Conservation (phyloP, 177 flowering plant genomes). For the Vitis hybrid region DNA sequence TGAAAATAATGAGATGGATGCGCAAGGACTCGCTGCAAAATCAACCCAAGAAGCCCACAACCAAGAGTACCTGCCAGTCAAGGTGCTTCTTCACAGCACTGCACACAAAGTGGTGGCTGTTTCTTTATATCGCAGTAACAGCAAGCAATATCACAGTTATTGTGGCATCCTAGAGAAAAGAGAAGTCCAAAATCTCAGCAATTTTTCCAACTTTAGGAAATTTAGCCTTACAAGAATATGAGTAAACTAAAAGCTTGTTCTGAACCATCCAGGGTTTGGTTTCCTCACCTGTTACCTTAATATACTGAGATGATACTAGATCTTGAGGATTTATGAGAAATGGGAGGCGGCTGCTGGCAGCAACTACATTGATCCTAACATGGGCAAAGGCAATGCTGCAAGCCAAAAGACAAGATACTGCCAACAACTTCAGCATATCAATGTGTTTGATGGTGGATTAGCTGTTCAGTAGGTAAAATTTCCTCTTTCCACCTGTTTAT, state of each 20-base stretch:
- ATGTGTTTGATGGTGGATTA: background rate
- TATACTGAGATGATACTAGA: constrained; percentile 20
- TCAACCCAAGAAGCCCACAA: background rate
- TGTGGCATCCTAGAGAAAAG: constrained; percentile 43
- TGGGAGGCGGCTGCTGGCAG: constrained; percentile 24
- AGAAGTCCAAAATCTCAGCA: background rate
- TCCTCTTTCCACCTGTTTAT: constrained; percentile 4
- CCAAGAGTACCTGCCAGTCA: constrained; percentile 13
- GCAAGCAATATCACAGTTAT: constrained; percentile 49
- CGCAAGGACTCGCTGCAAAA: background rate
- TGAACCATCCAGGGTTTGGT: background rate
- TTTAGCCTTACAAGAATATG: no score
- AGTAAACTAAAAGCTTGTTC: background rate
- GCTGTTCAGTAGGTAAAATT: constrained; percentile 8
- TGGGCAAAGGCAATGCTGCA: constrained; percentile 7
- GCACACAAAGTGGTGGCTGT: constrained; percentile 54
- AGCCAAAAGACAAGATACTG: constrained; percentile 15
- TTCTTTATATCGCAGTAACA: constrained; percentile 47
- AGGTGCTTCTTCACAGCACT: constrained; percentile 47
- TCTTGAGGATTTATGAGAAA: constrained; percentile 16
- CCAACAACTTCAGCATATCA: constrained; percentile 15
- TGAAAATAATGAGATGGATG: background rate
- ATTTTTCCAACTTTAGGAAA: background rate
- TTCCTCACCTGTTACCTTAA: constrained; percentile 36
- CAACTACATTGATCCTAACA: constrained; percentile 12